phyloP scores from a whole-genome alignment of 2,329 filamentous ascomycete species.

The Penicillium occitanis region DNA sequence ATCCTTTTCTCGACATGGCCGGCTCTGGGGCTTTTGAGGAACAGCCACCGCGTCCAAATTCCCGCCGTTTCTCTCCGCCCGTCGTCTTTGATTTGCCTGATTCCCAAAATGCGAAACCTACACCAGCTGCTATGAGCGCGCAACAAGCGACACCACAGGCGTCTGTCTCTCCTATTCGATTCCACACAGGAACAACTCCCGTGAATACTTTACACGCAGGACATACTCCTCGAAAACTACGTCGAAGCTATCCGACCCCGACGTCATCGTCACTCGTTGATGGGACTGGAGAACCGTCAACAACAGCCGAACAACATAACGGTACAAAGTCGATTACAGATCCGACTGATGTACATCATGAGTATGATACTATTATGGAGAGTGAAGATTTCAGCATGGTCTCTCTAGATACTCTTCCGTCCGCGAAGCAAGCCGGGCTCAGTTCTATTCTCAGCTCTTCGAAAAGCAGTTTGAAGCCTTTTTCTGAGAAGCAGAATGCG shows the following conservation, averaged over 20 bases:
- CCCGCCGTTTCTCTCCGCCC: conserved; percentile 10
- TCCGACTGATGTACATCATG: conserved; percentile 45
- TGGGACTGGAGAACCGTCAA: conserved; percentile 31
- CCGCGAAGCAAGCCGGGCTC: conserved; percentile 45
- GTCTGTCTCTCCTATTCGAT: conserved; percentile 34
- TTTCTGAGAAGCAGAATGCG: conserved; percentile 30
- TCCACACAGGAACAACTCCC: conserved; percentile 30
- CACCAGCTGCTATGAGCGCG: not conserved
- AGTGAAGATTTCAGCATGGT: conserved; percentile 61
- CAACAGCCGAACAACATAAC: conserved; percentile 16
- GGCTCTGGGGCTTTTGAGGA: conserved; percentile 21
- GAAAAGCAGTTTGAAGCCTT: conserved; percentile 31
- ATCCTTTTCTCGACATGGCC: conserved; percentile 26
- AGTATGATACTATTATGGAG: conserved; percentile 57
- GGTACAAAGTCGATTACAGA: conserved; percentile 27
- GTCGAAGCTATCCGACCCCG: conserved; percentile 42
- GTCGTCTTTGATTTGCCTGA: not conserved
- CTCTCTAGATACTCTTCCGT: conserved; percentile 55
- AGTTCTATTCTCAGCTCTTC: conserved; percentile 33
- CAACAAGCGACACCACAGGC: conserved; percentile 32
- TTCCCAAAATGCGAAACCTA: not conserved
- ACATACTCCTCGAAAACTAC: conserved; percentile 33
- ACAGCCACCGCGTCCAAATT: not conserved
- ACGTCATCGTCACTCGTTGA: conserved; percentile 42
- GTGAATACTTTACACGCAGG: conserved; percentile 37